These are phyloP conservation scores for Phytopythium mirpurense DNA, from an alignment of 352 stramenopile genomes.

Conservation along the genomic window DNA sequence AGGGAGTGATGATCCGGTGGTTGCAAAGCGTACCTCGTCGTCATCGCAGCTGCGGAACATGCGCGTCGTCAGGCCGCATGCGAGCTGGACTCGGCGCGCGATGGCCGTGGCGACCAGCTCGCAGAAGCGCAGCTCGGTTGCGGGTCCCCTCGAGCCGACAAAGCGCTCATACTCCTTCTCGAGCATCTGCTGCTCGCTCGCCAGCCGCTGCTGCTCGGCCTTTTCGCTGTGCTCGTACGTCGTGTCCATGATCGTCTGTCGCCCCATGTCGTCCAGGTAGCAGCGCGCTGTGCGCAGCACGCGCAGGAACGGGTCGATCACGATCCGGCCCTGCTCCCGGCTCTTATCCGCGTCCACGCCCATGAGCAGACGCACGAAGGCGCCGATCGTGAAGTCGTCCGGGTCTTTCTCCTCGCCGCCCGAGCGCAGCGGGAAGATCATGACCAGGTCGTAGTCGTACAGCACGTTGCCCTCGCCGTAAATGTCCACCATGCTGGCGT, in stretches of 20 bases:
- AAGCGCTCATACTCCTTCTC: slow-evolving; percentile 59
- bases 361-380: slow-evolving; percentile 62
- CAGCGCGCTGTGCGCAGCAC: slow-evolving; percentile 62
- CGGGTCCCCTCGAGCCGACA: slow-evolving; percentile 30
- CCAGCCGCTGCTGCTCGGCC: slow-evolving; percentile 33
- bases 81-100: slow-evolving; percentile 61
- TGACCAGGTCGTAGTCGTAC: slow-evolving; percentile 76
- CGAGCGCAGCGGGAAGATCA: slow-evolving; percentile 69
- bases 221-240: slow-evolving; percentile 49
- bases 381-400: slow-evolving; percentile 52
- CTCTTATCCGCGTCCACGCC: slow-evolving; percentile 55
- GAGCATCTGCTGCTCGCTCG: slow-evolving; percentile 35
- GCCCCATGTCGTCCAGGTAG: slow-evolving; percentile 61
- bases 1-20: too few relatives aligned
- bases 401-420: slow-evolving; percentile 64
- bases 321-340: slow-evolving; percentile 25
- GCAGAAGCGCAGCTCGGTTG: slow-evolving; percentile 59
- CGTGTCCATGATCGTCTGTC: slow-evolving; percentile 28
- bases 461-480: slow-evolving; percentile 32
- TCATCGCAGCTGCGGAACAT: slow-evolving; percentile 75
- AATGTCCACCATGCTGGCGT: background rate
- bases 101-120: slow-evolving; percentile 62
- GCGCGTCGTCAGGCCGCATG: slow-evolving; percentile 69
- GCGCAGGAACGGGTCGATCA: slow-evolving; percentile 69
- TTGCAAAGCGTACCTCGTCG: slow-evolving; percentile 38